Evolutionary conservation across 1,284 basidiomycete species (phyloP).

Genomic region (Heterobasidion irregulare): DNA sequence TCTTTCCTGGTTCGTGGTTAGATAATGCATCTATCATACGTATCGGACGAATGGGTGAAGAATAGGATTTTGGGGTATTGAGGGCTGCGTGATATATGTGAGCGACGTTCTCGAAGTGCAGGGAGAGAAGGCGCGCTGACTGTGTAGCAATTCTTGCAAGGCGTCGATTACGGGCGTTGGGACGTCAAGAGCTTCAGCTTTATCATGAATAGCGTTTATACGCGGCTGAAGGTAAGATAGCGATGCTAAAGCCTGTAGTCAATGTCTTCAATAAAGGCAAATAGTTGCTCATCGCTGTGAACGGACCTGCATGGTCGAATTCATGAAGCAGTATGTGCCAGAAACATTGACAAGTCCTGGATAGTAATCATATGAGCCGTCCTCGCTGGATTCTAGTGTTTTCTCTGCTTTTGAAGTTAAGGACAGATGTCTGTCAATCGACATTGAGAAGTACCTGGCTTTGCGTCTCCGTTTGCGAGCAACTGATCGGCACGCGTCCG

Average conservation of each 20-base stretch:
- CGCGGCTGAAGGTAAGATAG: constrained; percentile 70
- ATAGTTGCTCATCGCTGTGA: constrained; percentile 1
- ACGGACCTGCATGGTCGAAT: constrained; percentile 82
- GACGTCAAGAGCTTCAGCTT: constrained; percentile 70
- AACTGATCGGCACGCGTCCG: constrained; percentile 51
- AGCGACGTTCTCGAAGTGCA: neutral
- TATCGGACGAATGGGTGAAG: constrained; percentile 58
- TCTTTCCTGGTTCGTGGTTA: constrained; percentile 42
- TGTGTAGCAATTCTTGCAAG: constrained; percentile 56
- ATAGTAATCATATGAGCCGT: constrained; percentile 47
- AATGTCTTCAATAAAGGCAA: neutral
- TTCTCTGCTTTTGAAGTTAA: neutral
- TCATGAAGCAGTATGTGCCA: constrained; percentile 95
- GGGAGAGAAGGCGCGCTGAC: constrained; percentile 30
- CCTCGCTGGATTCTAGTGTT: constrained; percentile 6
- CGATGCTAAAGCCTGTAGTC: constrained; percentile 70
- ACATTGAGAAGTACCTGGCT: neutral
- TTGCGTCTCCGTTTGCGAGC: constrained; percentile 3
- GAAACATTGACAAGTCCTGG: constrained; percentile 88
- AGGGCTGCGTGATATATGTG: constrained; percentile 38
- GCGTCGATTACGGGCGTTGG: constrained; percentile 79
- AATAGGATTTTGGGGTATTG: constrained; percentile 57
- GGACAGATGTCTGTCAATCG: neutral
- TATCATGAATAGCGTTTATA: constrained; percentile 61
- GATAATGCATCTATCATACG: constrained; percentile 66